A percentile compares a stretch with the other conserved stretches of the same genome.
Evolutionary conservation across 441 rosid species (phyloP).

Genomic region (Manihot esculenta): DNA sequence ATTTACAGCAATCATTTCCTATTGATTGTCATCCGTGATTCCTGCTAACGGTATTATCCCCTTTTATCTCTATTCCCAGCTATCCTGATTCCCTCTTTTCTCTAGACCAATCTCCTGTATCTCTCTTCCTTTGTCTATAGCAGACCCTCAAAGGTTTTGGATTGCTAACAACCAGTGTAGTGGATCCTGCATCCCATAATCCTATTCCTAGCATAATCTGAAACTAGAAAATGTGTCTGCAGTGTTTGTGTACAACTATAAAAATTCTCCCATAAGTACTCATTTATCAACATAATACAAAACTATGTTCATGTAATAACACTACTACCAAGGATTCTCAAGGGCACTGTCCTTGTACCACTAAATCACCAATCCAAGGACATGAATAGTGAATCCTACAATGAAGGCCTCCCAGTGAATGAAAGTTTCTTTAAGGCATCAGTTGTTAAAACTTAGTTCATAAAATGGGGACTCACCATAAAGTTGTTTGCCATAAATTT

Average conservation of each 20-base stretch:
- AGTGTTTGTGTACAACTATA: not conserved
- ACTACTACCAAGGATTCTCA: not conserved
- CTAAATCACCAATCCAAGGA: slow-evolving; percentile 7
- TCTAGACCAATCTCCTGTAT: too few relatives aligned
- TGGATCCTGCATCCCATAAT: not conserved
- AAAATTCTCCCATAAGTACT: not conserved
- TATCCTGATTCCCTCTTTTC: too few relatives aligned
- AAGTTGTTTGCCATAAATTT: slow-evolving; percentile 70
- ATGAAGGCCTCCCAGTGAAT: not conserved
- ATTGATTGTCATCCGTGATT: too few relatives aligned
- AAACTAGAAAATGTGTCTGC: slow-evolving; percentile 2
- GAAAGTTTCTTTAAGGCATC: slow-evolving; percentile 8
- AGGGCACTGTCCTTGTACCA: not conserved
- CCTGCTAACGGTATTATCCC: too few relatives aligned
- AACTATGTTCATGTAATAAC: slow-evolving; percentile 1
- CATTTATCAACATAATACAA: not conserved
- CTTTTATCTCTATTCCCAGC: too few relatives aligned
- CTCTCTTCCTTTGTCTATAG: too few relatives aligned
- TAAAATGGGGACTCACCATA: slow-evolving; percentile 53
- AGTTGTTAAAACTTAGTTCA: slow-evolving; percentile 4
- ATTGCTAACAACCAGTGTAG: too few relatives aligned
- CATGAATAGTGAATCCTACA: not conserved
- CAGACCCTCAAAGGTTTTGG: too few relatives aligned
- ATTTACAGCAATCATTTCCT: too few relatives aligned
- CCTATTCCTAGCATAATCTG: not conserved